phyloP scores from a whole-genome alignment of 192 early-diverging fungal species.

The Backusella liffmaniae region DNA sequence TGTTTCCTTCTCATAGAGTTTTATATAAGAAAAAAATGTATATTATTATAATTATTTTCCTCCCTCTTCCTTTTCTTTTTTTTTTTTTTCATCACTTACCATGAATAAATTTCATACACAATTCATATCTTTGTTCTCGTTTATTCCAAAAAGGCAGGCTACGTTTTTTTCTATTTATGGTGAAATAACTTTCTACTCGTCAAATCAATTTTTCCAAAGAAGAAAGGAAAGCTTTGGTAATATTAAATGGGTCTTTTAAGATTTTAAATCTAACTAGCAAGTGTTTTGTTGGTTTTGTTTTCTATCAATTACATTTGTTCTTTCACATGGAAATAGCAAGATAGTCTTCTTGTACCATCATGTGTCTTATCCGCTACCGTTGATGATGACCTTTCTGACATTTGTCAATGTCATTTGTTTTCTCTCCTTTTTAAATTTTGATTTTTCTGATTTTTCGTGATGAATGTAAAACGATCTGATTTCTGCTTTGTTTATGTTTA shows the following conservation, averaged over 20 bases:
- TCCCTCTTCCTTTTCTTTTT: not conserved
- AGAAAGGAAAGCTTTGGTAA: too few relatives aligned
- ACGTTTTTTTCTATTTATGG: not conserved
- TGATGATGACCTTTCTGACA: not conserved
- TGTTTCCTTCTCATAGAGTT: not conserved
- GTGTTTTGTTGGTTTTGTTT: too few relatives aligned
- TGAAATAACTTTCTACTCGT: not conserved
- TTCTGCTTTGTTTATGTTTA: not conserved
- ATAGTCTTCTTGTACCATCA: not conserved
- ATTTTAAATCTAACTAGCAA: too few relatives aligned
- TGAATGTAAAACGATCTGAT: not conserved
- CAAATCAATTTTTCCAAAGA: not conserved
- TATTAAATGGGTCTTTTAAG: too few relatives aligned
- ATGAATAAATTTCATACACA: not conserved
- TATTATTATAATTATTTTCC: not conserved
- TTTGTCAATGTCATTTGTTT: too few relatives aligned
- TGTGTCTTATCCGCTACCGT: not conserved
- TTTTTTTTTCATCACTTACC: too few relatives aligned
- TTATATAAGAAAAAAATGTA: not conserved
- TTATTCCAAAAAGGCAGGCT: not conserved
- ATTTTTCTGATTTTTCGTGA: not conserved
- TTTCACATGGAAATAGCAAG: not conserved
- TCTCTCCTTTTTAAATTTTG: not conserved
- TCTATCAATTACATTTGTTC: not conserved
- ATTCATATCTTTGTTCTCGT: not conserved